Conservation (phyloP, 2,329 filamentous ascomycete species). For the Ceratocystis albifundus region DNA sequence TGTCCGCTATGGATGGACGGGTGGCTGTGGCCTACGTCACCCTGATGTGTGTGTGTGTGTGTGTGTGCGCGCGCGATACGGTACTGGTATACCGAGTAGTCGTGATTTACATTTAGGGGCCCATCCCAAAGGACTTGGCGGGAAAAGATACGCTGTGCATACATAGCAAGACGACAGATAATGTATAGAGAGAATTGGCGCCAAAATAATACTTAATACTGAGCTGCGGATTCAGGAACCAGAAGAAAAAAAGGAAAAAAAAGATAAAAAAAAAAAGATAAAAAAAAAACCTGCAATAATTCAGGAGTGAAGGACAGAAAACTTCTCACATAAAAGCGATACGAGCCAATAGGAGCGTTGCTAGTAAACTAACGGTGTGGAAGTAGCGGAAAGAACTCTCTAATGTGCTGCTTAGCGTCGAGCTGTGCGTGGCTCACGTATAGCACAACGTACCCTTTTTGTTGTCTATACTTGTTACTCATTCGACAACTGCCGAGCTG, state of each 20-base stretch:
- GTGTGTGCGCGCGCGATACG: too few species aligned
- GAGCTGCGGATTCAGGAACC: not conserved
- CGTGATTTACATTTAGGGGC: not conserved
- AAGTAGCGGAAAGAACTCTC: too few species aligned
- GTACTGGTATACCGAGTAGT: not conserved
- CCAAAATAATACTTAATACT: not conserved
- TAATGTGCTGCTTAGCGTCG: too few species aligned
- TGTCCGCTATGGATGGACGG: not conserved
- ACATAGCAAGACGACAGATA: not conserved
- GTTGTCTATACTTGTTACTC: not conserved
- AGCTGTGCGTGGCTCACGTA: not conserved
- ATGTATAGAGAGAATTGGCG: not conserved
- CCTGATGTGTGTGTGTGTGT: not conserved
- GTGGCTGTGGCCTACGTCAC: slow-evolving; percentile 5
- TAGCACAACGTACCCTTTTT: not conserved
- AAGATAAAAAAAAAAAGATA: not conserved
- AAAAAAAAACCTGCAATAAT: not conserved
- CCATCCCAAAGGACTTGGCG: not conserved
- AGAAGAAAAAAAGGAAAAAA: not conserved
- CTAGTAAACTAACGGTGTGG: too few species aligned
- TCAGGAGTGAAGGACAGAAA: not conserved
- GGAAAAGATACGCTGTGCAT: not conserved
- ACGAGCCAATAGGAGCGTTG: not conserved
- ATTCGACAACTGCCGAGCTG: slow-evolving; percentile 10
- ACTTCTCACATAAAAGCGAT: not conserved